Evolutionary conservation across 768 basidiomycete species (phyloP).

Genomic region (Boletus vermiculosoides): DNA sequence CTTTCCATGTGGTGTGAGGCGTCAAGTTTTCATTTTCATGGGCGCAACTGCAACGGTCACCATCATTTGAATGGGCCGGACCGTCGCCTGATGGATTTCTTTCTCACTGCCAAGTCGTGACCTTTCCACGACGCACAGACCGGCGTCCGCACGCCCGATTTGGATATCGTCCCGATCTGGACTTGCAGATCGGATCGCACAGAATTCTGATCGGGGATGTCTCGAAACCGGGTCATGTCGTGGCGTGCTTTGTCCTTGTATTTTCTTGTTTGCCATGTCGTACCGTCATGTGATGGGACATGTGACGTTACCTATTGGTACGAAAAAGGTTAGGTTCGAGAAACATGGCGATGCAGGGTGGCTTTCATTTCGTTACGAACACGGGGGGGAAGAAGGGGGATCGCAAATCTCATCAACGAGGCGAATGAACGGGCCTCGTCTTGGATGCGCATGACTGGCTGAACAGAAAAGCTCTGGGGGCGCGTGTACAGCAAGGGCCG

Average conservation of each 20-base stretch:
- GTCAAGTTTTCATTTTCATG: slow-evolving; percentile 26
- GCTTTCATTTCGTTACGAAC: slow-evolving; percentile 17
- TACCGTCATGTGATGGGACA: slow-evolving; percentile 19
- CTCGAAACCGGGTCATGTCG: slow-evolving; percentile 12
- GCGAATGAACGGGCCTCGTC: neutral
- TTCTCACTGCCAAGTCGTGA: slow-evolving; percentile 12
- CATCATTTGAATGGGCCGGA: slow-evolving; percentile 6
- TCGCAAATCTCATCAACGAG: slow-evolving; percentile 3
- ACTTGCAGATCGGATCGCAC: slow-evolving; percentile 29
- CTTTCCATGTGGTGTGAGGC: slow-evolving; percentile 15
- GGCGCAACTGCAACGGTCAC: slow-evolving; percentile 20
- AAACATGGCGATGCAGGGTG: slow-evolving; percentile 4
- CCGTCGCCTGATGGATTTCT: slow-evolving; percentile 8
- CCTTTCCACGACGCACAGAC: slow-evolving; percentile 8
- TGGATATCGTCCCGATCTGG: slow-evolving; percentile 19
- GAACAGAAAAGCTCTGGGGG: neutral
- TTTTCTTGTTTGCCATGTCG: slow-evolving; percentile 12
- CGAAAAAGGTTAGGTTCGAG: slow-evolving; percentile 27
- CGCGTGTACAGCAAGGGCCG: slow-evolving; percentile 12
- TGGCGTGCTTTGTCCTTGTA: slow-evolving; percentile 20
- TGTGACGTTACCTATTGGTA: slow-evolving; percentile 22
- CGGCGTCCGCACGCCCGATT: slow-evolving; percentile 24
- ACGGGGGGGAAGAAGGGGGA: slow-evolving; percentile 2
- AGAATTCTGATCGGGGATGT: slow-evolving; percentile 37
- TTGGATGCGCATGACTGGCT: slow-evolving; percentile 7